These are phyloP conservation scores for Penicillium sp. DNA, from an alignment of 2,329 filamentous ascomycete species.

Conservation along the genomic window DNA sequence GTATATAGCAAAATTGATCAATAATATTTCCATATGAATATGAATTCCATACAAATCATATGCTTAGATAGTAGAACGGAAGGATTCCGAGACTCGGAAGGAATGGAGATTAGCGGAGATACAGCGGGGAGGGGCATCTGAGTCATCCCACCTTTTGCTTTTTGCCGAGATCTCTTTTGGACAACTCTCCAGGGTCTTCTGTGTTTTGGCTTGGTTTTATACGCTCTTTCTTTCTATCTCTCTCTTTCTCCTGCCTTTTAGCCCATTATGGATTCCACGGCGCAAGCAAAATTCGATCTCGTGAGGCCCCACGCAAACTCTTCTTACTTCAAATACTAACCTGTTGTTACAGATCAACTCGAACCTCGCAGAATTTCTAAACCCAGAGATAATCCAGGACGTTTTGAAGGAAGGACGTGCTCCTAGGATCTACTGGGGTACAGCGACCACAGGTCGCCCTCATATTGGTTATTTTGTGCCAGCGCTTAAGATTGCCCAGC, in stretches of 20 bases:
- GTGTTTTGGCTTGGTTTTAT: background rate
- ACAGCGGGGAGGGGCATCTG: background rate
- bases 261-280: background rate
- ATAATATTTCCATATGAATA: background rate
- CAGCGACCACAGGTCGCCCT: conserved; percentile 63
- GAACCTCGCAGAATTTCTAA: conserved; percentile 78
- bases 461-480: conserved; percentile 52
- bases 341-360: conserved; percentile 57
- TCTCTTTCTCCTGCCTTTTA: background rate
- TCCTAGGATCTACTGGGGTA: conserved; percentile 36
- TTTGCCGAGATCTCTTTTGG: background rate
- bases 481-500: conserved; percentile 83
- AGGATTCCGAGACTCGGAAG: background rate
- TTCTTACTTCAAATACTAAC: background rate
- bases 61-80: background rate
- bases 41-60: background rate
- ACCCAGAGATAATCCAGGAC: conserved; percentile 54
- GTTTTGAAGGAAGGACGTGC: conserved; percentile 30
- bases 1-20: conserved; percentile 16
- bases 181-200: background rate
- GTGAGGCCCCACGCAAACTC: background rate
- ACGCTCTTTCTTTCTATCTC: background rate
- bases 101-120: background rate
- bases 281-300: background rate
- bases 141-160: background rate